These are phyloP conservation scores for Cyberlindnera japonica DNA, from an alignment of 805 yeast species.

Conservation along the genomic window DNA sequence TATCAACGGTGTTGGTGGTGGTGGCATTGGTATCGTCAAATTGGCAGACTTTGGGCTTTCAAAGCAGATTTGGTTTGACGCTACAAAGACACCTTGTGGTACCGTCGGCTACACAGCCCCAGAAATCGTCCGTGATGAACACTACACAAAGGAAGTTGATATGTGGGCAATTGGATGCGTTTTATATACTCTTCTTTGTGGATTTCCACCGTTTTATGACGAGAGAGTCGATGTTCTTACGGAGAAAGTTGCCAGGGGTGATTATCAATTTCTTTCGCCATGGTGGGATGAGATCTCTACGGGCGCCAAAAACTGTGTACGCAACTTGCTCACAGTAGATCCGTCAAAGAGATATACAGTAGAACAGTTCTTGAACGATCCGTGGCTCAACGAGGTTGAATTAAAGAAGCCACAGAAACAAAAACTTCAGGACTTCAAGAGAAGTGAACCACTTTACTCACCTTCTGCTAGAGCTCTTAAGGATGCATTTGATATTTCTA, in stretches of 20 bases:
- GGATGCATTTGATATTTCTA: slow-evolving; percentile 82
- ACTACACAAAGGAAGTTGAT: slow-evolving; percentile 90
- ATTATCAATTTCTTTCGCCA: slow-evolving; percentile 69
- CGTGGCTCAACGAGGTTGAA: slow-evolving; percentile 49
- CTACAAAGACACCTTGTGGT: slow-evolving; percentile 97
- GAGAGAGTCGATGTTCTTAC: slow-evolving; percentile 61
- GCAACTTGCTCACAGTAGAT: slow-evolving; percentile 62
- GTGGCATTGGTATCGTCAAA: slow-evolving; percentile 84
- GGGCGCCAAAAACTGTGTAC: slow-evolving; percentile 68
- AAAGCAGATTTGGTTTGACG: slow-evolving; percentile 72
- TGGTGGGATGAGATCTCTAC: slow-evolving; percentile 85
- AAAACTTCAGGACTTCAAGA: slow-evolving; percentile 20
- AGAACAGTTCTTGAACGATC: slow-evolving; percentile 63
- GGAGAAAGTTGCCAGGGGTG: slow-evolving; percentile 65
- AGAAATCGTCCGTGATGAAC: slow-evolving; percentile 91
- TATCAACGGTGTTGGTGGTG: slow-evolving; percentile 79
- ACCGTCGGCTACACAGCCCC: slow-evolving; percentile 99
- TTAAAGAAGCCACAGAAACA: slow-evolving; percentile 24
- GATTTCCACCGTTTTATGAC: slow-evolving; percentile 82
- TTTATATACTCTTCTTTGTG: slow-evolving; percentile 86
- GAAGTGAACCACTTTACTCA: slow-evolving; percentile 38
- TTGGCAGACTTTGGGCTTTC: slow-evolving; percentile 95
- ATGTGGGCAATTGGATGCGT: slow-evolving; percentile 99
- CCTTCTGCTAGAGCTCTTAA: slow-evolving; percentile 79
- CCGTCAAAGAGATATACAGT: slow-evolving; percentile 66